These are phyloP conservation scores for Collybiopsis confluens DNA, from an alignment of 768 basidiomycete genomes.

Conservation along the genomic window DNA sequence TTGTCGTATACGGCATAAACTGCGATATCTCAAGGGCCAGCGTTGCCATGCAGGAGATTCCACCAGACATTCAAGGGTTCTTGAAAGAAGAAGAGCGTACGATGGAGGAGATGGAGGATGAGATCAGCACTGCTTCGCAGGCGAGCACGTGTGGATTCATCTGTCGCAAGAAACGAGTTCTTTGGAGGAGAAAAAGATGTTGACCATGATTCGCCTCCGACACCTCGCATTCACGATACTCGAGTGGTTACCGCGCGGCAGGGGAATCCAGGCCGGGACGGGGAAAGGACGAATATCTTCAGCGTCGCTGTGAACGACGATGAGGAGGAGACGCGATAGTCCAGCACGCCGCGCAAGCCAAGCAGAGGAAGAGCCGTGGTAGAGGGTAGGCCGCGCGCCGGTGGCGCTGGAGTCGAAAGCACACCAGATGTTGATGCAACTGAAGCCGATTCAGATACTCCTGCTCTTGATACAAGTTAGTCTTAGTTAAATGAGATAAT, in stretches of 20 bases:
- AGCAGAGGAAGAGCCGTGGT: not conserved
- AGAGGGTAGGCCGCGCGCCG: not conserved
- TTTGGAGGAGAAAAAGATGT: conserved; percentile 72
- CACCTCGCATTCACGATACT: not conserved
- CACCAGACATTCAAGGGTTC: conserved; percentile 81
- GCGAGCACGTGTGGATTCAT: conserved; percentile 48
- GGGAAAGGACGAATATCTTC: conserved; percentile 3
- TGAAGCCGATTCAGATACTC: not conserved
- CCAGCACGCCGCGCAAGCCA: not conserved
- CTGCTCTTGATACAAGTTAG: too few species aligned
- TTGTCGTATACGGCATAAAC: conserved; percentile 79
- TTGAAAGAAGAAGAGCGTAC: conserved; percentile 69
- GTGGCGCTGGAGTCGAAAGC: not conserved
- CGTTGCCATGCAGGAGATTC: conserved; percentile 94
- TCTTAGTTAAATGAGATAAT: too few species aligned
- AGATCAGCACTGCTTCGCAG: conserved; percentile 50
- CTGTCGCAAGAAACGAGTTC: conserved; percentile 59
- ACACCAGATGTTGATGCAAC: not conserved
- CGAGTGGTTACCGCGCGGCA: not conserved
- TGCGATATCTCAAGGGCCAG: conserved; percentile 95
- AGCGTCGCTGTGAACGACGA: conserved; percentile 4
- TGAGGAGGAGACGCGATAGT: conserved; percentile 1
- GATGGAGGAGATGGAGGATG: conserved; percentile 68
- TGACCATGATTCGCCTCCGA: conserved; percentile 40
- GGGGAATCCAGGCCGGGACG: not conserved